Base-by-base conservation (phyloP, 352 stramenopile genomes). In the Saprolegnia diclina region DNA sequence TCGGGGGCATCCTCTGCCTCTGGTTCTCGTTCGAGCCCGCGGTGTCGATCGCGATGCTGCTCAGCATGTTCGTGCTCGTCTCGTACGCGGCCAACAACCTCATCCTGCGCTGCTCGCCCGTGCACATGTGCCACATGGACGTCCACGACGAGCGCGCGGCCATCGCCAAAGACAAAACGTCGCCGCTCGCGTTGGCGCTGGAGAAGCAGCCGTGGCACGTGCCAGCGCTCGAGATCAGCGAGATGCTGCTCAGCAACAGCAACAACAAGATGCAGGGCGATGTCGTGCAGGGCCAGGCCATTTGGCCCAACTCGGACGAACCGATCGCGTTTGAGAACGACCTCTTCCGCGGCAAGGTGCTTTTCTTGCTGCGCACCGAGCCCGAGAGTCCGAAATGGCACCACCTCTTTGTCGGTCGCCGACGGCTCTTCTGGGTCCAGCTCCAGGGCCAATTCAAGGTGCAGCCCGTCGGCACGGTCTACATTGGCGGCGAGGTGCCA, bases 271-370 rank as follows among this genome's bases (percentile, higher is more conserved):
- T 21, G 22, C 61, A 59, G 45, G 42, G 48, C n/a, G 54, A 71
- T 57, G 10, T 19, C 21, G 32, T 40, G 62, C n/a, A 56, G n/a
- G 64, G 54, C 57, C 56, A 72, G 63, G 46, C n/a, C n/a, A 74
- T 92, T 44, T 73, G 55, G 67, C 50, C 61, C 55, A 75, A 64
- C 62, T 56, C 56, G 67, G 38, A 54, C 45, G 74, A 76, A 40
- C 81, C 81, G 14, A 76, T 87, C 55, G 72, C 65, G 22, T 90
- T 94, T 40, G 80, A 91, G 70, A 94, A 94, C 72, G 86, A 88
- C 7, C 90, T 88, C 64, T 82, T 90, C 38, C 79, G 76, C 9
- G 86, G 86, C 1, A 76, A 78, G 22, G 64, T 94, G 45, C 65
- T 92, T 11, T 92, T 94, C 38, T 64, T 94, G 19, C 53, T 92